Conservation (phyloP, 1,139 yeast species). For the Candida sp. region DNA sequence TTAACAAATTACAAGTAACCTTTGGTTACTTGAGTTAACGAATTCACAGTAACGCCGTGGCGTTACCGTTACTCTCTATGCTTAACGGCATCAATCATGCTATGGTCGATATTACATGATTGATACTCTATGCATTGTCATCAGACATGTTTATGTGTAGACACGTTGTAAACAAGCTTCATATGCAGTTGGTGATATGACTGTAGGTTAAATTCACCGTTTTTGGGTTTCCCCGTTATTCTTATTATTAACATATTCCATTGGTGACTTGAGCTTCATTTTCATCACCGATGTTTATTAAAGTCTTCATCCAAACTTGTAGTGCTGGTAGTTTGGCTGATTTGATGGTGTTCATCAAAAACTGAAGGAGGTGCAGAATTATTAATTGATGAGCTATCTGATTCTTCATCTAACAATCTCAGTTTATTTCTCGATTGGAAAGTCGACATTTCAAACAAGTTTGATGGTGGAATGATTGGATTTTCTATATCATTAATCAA, state of each 20-base stretch:
- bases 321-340: conserved; percentile 23
- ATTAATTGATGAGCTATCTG: conserved; percentile 27
- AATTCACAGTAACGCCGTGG: neutral
- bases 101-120: neutral
- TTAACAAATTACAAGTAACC: too few species aligned
- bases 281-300: conserved; percentile 5
- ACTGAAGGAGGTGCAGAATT: conserved; percentile 41
- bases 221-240: too few species aligned
- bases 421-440: conserved; percentile 8
- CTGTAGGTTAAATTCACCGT: too few species aligned
- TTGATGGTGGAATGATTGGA: conserved; percentile 7
- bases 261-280: too few species aligned
- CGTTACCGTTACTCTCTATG: neutral
- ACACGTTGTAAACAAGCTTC: too few species aligned
- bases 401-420: conserved; percentile 18
- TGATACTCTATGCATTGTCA: neutral
- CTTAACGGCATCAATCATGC: neutral
- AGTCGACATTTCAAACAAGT: conserved; percentile 25
- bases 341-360: conserved; percentile 25
- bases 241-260: too few species aligned
- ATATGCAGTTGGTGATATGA: too few species aligned
- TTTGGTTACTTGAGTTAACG: too few species aligned
- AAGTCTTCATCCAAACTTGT: conserved; percentile 28
- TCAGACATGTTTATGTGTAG: too few species aligned
- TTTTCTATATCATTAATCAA: conserved; percentile 9